Conservation (phyloP, 2,329 filamentous ascomycete genomes). For the Claviceps purpurea region DNA sequence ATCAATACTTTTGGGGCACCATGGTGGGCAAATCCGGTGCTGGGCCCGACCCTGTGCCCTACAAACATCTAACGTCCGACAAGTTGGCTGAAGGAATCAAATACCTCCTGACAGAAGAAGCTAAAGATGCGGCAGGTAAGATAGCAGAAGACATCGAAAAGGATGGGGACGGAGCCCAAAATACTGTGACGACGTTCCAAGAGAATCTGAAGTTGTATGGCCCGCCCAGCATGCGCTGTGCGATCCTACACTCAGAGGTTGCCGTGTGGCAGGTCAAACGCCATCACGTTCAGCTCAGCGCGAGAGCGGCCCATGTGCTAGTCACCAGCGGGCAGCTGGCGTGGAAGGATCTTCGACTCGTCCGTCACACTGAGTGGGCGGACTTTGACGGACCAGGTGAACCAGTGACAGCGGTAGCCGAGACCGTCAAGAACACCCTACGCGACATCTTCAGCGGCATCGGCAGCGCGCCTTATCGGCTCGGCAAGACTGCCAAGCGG, state of each 20-base stretch:
- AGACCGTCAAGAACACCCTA: slow-evolving; percentile 45
- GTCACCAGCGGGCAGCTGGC: slow-evolving; percentile 46
- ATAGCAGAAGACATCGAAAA: slow-evolving; percentile 48
- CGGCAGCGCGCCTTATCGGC: slow-evolving; percentile 47
- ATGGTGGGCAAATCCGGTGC: slow-evolving; percentile 53
- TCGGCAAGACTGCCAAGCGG: slow-evolving; percentile 44
- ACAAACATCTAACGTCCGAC: slow-evolving; percentile 51
- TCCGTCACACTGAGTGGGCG: slow-evolving; percentile 61
- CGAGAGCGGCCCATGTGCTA: slow-evolving; percentile 51
- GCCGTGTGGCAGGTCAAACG: slow-evolving; percentile 54
- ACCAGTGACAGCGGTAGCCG: slow-evolving; percentile 52
- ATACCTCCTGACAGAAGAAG: slow-evolving; percentile 50
- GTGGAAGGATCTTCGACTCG: slow-evolving; percentile 49
- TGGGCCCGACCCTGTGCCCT: slow-evolving; percentile 53
- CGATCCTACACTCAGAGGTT: slow-evolving; percentile 46
- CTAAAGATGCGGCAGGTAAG: slow-evolving; percentile 39
- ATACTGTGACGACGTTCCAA: slow-evolving; percentile 56
- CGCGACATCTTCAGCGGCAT: slow-evolving; percentile 49
- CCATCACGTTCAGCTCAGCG: slow-evolving; percentile 45
- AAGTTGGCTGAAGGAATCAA: slow-evolving; percentile 57
- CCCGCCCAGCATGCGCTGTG: slow-evolving; percentile 48
- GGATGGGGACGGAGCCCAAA: slow-evolving; percentile 55
- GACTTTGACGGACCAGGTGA: slow-evolving; percentile 66
- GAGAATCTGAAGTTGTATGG: slow-evolving; percentile 39
- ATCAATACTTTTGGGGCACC: slow-evolving; percentile 66